These are phyloP conservation scores for Trebouxiophyceae sp. DNA, from an alignment of 163 green algal species.

Conservation along the genomic window DNA sequence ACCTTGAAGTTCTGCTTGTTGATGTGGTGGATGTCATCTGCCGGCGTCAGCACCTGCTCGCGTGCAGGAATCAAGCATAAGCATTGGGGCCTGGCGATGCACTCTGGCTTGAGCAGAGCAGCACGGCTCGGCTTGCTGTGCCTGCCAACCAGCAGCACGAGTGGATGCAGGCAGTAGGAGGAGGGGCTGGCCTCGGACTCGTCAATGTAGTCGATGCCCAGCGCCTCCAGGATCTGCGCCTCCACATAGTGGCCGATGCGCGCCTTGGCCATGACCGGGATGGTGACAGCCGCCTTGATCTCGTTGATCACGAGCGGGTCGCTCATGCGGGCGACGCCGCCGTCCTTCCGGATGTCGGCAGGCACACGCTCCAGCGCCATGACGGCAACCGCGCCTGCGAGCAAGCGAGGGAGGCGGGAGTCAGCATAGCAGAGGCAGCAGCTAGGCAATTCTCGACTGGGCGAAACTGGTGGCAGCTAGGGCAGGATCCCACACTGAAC, in stretches of 20 bases:
- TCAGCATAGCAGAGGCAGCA: too few relatives aligned
- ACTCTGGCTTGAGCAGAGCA: too few relatives aligned
- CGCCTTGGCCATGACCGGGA: slow-evolving; percentile 99
- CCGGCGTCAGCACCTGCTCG: slow-evolving; percentile 93
- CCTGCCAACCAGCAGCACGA: neutral
- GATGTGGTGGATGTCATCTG: slow-evolving; percentile 99
- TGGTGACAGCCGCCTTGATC: slow-evolving; percentile 96
- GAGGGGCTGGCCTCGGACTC: slow-evolving; percentile 81
- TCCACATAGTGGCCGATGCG: slow-evolving; percentile 99
- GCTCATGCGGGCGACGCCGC: slow-evolving; percentile 94
- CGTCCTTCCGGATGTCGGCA: slow-evolving; percentile 88
- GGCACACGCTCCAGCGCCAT: slow-evolving; percentile 98
- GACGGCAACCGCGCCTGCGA: slow-evolving; percentile 84
- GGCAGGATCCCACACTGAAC: too few relatives aligned
- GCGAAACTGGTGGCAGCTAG: too few relatives aligned
- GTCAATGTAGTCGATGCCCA: slow-evolving; percentile 98
- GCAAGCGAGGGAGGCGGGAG: too few relatives aligned
- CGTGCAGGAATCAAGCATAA: too few relatives aligned
- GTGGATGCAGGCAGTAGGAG: neutral
- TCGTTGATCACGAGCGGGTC: slow-evolving; percentile 92
- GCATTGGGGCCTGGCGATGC: too few relatives aligned
- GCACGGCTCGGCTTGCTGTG: too few relatives aligned
- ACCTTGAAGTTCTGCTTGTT: slow-evolving; percentile 99
- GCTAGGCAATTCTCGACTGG: too few relatives aligned
- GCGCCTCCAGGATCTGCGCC: slow-evolving; percentile 95